These are phyloP conservation scores for Globisporangium lucens DNA, from an alignment of 352 stramenopile genomes.

Conservation along the genomic window DNA sequence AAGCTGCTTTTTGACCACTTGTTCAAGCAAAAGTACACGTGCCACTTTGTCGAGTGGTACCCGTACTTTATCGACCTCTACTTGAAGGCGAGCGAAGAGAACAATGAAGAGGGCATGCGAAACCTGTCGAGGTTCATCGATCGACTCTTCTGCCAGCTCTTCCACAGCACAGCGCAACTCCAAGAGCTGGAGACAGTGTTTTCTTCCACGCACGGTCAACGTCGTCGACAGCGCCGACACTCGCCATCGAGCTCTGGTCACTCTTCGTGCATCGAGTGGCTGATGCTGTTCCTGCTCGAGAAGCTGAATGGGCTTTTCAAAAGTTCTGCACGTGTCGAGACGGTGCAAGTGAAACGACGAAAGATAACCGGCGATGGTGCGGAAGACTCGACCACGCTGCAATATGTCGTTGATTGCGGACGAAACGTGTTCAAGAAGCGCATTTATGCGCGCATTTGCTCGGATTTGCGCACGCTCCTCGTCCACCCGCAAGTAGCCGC, in stretches of 20 bases:
- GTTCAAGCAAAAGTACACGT: conserved; percentile 83
- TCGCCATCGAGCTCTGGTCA: background rate
- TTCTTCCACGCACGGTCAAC: conserved; percentile 5
- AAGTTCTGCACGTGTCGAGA: conserved; percentile 56
- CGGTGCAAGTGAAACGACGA: conserved; percentile 31
- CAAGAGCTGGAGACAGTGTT: conserved; percentile 61
- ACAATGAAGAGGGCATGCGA: conserved; percentile 72
- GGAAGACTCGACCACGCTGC: conserved; percentile 9
- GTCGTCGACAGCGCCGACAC: conserved; percentile 5
- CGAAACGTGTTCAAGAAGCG: conserved; percentile 76
- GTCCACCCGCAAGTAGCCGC: conserved; percentile 63
- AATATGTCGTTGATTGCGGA: conserved; percentile 50
- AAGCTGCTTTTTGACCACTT: conserved; percentile 77
- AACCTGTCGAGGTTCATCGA: conserved; percentile 82
- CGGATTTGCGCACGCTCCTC: conserved; percentile 70
- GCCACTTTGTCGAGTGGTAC: conserved; percentile 80
- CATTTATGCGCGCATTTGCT: conserved; percentile 77
- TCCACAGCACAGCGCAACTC: conserved; percentile 77
- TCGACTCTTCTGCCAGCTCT: conserved; percentile 81
- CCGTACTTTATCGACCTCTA: conserved; percentile 78
- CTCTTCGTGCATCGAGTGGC: conserved; percentile 51
- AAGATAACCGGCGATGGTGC: conserved; percentile 12
- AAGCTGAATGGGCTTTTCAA: conserved; percentile 67
- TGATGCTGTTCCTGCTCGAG: conserved; percentile 63
- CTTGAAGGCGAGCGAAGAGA: conserved; percentile 55